Base-by-base conservation (phyloP, 1,139 yeast genomes). In the Scheffersomyces segobiensis region DNA sequence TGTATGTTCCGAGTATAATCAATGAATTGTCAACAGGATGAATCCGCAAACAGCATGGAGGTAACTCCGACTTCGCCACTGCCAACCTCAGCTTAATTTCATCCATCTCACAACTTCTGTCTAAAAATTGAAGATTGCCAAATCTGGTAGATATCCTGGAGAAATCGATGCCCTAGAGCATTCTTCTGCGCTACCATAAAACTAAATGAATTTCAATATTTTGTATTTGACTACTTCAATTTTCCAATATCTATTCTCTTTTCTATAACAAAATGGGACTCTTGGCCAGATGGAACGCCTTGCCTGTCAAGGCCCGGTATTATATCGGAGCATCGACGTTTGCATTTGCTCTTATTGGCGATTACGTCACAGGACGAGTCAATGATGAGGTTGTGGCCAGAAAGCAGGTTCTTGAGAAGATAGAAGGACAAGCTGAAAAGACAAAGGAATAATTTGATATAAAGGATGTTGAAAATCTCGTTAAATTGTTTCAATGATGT, bases 1-100 rank as follows among this genome's bases (percentile, higher is more conserved):
- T 85, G 69, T 95, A 95, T 0, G 97, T 91, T 0, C 98, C 98
- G 0, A 91, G 73, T 22, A 91, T 69, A 2, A 91, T 64, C 18
- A 82, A 69, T 0, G 81, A 65, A 10, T 77, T 71, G 55, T 84
- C 82, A 0, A 67, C 61, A 0, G 92, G 91, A 56, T 85, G 86
- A 10, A 85, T 78, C 53, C 87, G 76, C 8, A 93, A 73, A 57
- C 93, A 88, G 69, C 98, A 95, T 0, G 98, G 98, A 0, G 98
- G 98, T 3, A 87, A 74, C 1, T 75, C 72, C 0, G 93, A 80
- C 51, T 71, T 74, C 10, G 77, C 67, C 1, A 69, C 60, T 14
- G 73, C 68, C 14, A 70, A 52, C 55, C 79, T 60, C 24, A 20
- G 50, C n/a, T 21, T 20, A 5, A 48, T 48, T 48, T 48, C 50